Conservation (phyloP, 352 stramenopile species). For the Phytopythium oedochilum region DNA sequence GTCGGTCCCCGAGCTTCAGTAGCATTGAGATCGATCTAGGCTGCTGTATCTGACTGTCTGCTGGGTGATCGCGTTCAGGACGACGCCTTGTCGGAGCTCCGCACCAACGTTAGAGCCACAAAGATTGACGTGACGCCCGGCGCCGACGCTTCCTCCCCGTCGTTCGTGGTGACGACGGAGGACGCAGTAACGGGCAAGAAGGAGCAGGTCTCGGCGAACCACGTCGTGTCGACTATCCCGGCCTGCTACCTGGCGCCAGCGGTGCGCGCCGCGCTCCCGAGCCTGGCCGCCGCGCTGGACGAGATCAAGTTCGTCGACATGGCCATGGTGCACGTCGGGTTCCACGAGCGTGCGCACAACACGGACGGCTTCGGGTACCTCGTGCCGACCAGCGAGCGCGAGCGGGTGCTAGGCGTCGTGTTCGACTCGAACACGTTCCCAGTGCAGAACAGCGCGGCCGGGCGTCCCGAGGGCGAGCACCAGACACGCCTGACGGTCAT, state of each 20-base stretch:
- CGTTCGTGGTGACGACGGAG: constrained; percentile 40
- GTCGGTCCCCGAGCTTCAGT: too few species aligned
- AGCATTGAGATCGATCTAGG: too few species aligned
- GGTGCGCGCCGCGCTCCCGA: constrained; percentile 37
- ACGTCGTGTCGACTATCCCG: constrained; percentile 79
- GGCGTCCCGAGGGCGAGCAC: constrained; percentile 4
- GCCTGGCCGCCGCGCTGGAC: constrained; percentile 39
- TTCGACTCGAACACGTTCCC: constrained; percentile 89
- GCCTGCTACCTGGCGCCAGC: constrained; percentile 47
- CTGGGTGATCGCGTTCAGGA: constrained; percentile 2
- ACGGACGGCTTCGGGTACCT: constrained; percentile 85
- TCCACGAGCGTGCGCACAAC: constrained; percentile 45
- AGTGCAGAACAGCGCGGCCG: constrained; percentile 45
- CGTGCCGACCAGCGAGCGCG: constrained; percentile 61
- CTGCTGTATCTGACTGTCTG: neutral
- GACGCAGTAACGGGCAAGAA: constrained; percentile 18
- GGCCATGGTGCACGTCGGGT: constrained; percentile 80
- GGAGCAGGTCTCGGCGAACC: constrained; percentile 42
- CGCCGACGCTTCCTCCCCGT: constrained; percentile 7
- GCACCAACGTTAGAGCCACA: constrained; percentile 29
- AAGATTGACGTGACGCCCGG: constrained; percentile 14
- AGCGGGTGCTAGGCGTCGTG: constrained; percentile 77
- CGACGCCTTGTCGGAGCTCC: constrained; percentile 38
- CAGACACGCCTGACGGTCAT: constrained; percentile 86
- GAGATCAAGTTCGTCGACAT: constrained; percentile 80